Base-by-base conservation (phyloP, 352 stramenopile species). In the Pythium scleroteichum region DNA sequence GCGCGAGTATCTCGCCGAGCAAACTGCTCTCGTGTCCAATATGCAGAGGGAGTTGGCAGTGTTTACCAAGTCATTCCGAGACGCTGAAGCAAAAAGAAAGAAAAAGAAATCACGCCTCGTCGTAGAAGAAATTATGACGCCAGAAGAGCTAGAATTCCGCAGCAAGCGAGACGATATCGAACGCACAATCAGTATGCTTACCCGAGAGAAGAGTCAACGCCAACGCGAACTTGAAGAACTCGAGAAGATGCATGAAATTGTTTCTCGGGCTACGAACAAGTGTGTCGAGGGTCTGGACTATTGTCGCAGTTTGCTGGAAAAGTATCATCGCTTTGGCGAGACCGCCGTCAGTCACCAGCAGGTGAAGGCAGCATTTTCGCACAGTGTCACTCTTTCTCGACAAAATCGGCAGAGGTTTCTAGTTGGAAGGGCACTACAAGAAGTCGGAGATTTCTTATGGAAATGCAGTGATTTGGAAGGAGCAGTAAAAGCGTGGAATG, bases 51-150 rank as follows among this genome's bases (percentile, higher is more conserved):
- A 85, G 2, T 19, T 88, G 5, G 62, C 9, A 1, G 35, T 56
- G 6, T 88, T 74, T 42, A 44, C 87, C 27, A 69, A 62, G n/a
- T 63, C 53, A 3, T 90, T 90, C 41, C 62, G 79, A 1, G 85
- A 89, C 32, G 60, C 71, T 22, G 74, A 90, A 60, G 69, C 76
- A 2, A 92, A 87, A 57, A 88, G 87, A 61, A 94, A 94, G 46
- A 94, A 94, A 65, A 94, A 92, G 46, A 91, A 89, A 45, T 90
- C 82, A 0, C 74, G 81, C 1, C 65, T 94, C 0, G 82, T 94
- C 1, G 78, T 92, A 0, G 80, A 89, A 53, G 76, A 92, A 35
- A 54, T 86, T 2, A 46, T 88, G 9, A 85, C 80, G 0, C 71
- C 75, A 0, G 82, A 91, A 59, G 77, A 92, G 35, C 49, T 84